phyloP scores from a whole-genome alignment of 371 early-diverging fungal genomes.

The Encephalitozoon cuniculi region DNA sequence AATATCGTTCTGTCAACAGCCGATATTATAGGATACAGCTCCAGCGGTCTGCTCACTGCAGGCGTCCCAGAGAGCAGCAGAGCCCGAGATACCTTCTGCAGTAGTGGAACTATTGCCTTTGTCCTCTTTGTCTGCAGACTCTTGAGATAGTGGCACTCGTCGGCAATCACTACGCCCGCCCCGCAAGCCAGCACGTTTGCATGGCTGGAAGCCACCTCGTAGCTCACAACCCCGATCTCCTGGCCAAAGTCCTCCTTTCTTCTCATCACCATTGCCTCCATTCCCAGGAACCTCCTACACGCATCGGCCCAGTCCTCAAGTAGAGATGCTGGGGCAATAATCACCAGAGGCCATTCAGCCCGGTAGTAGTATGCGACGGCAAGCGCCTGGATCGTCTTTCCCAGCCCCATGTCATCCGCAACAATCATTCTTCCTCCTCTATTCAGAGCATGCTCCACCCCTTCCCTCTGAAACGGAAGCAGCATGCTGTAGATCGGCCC shows the following conservation, averaged over 20 bases:
- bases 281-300: conserved; percentile 61
- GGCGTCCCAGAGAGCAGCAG: conserved; percentile 64
- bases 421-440: conserved; percentile 62
- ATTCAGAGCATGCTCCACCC: conserved; percentile 61
- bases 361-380: conserved; percentile 63
- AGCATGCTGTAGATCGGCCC: conserved; percentile 50
- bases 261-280: conserved; percentile 32
- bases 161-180: conserved; percentile 56
- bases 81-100: conserved; percentile 58
- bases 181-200: not conserved
- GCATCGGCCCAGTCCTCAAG: conserved; percentile 63
- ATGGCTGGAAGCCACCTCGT: conserved; percentile 43
- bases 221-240: conserved; percentile 47
- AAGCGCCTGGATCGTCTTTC: conserved; percentile 64
- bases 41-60: conserved; percentile 64
- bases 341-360: conserved; percentile 63
- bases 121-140: conserved; percentile 61
- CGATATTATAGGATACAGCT: conserved; percentile 64
- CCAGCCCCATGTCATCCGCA: conserved; percentile 65
- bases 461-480: conserved; percentile 62
- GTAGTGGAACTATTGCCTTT: conserved; percentile 61
- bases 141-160: conserved; percentile 65
- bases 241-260: conserved; percentile 24
- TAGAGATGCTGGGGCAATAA: conserved; percentile 64
- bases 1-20: conserved; percentile 60